phyloP scores from a whole-genome alignment of 1,139 yeast genomes.

The Suhomyces taliae region DNA sequence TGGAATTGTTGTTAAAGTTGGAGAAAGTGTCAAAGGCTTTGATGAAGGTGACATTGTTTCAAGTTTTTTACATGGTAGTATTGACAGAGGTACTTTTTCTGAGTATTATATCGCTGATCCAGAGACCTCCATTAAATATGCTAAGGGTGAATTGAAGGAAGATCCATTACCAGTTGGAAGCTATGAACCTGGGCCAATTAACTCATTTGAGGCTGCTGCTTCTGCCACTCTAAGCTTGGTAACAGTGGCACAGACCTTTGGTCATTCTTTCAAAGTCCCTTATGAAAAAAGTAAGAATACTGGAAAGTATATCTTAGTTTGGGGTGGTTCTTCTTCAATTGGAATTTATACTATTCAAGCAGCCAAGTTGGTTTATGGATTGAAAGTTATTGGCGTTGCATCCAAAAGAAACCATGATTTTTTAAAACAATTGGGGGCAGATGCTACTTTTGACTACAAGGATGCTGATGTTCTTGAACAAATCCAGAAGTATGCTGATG shows the following conservation, averaged over 20 bases:
- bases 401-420: conserved; percentile 43
- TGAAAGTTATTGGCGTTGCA: conserved; percentile 56
- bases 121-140: conserved; percentile 32
- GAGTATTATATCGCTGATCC: conserved; percentile 51
- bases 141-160: conserved; percentile 11
- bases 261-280: conserved; percentile 23
- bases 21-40: conserved; percentile 51
- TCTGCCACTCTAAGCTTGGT: conserved; percentile 51
- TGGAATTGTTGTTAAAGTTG: conserved; percentile 58
- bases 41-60: conserved; percentile 54
- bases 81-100: conserved; percentile 56
- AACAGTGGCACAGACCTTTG: conserved; percentile 43
- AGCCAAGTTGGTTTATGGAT: conserved; percentile 51
- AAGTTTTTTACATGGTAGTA: conserved; percentile 27
- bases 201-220: conserved; percentile 63
- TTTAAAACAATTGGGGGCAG: conserved; percentile 58
- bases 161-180: conserved; percentile 21
- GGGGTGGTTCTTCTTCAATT: conserved; percentile 64
- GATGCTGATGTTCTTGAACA: conserved; percentile 53
- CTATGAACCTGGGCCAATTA: conserved; percentile 29
- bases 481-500: conserved; percentile 42
- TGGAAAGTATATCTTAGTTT: conserved; percentile 43
- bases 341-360: conserved; percentile 58
- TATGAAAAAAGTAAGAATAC: conserved; percentile 24
- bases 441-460: conserved; percentile 57